These are phyloP conservation scores for Monilinia fructigena DNA, from an alignment of 2,329 filamentous ascomycete genomes.

Conservation along the genomic window DNA sequence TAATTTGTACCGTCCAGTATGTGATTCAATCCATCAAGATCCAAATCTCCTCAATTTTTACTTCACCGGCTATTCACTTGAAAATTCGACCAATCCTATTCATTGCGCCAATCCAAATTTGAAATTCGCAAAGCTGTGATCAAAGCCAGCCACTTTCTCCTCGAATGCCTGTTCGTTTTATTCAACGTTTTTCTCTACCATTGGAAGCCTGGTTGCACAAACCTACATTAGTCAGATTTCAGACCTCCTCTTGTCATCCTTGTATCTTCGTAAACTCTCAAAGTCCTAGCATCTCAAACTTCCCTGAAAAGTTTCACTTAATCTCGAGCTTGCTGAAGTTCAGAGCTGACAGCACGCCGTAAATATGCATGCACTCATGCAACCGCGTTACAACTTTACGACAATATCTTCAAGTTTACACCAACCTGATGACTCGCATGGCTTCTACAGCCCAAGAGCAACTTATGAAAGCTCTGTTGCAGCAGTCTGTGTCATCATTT, in stretches of 20 bases:
- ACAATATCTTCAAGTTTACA: neutral
- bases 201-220: neutral
- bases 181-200: neutral
- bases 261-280: neutral
- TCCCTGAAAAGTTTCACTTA: neutral
- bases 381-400: neutral
- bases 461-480: neutral
- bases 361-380: neutral
- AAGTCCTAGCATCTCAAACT: neutral
- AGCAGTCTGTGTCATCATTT: neutral
- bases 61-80: neutral
- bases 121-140: neutral
- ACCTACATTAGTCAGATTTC: neutral
- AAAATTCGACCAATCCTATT: neutral
- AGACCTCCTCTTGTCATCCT: neutral
- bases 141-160: neutral
- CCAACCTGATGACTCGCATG: neutral
- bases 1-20: neutral
- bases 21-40: neutral
- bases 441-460: neutral
- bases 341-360: neutral
- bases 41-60: neutral
- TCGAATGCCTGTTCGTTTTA: neutral
- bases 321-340: neutral
- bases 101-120: neutral